Evolutionary conservation across 345 rosid genomes (phyloP), one percentile per base, ranked within the genome.

Genomic region (Citrus inodora): DNA sequence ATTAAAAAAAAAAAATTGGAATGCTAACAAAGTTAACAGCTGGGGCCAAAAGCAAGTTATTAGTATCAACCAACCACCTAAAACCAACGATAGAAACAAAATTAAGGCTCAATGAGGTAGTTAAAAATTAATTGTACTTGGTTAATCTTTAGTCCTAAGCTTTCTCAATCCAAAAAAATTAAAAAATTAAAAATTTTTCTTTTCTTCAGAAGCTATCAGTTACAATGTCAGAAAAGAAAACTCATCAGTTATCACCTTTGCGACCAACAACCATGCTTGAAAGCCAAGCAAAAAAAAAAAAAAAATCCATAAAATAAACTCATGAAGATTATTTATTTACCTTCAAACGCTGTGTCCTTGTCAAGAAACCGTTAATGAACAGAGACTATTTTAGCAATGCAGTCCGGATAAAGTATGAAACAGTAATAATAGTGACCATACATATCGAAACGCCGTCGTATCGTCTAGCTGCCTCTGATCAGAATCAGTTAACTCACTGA

Each of bases 251-350:
- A 46, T 46, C 51, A 46, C 4, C 3, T 59, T 46, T 38, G 83
- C 76, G 79, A 82, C 76, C 35, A 85, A 91, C 93, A 88, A 83
- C 89, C 82, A 88, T 87, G 90, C 97, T 91, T 91, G 79, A 77
- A 84, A 72, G 78, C 85, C 76, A 90, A 91, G 94, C 76, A 84
- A 87, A 46, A 46, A 3, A 13, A 46, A 11, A 46, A 3, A 13
- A 11, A 46, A 13, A 46, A 13, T 13, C 17, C 17, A 46, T 46
- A 17, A 38, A 53, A 71, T 28, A 71, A 32, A 30, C 37, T 13
- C 24, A 5, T 0, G 46, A 28, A 68, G 11, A 46, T 11, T 13
- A 46, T 46, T 46, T 3, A 70, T 14, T 51, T 70, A 76, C 79
- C 77, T 70, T 51, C n/a, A 76, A 35, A 40, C 55, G 30, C 67